Evolutionary conservation across 208 protist genomes (phyloP), one percentile per base, ranked within the genome.

Genomic region (Leishmania tarentolae): DNA sequence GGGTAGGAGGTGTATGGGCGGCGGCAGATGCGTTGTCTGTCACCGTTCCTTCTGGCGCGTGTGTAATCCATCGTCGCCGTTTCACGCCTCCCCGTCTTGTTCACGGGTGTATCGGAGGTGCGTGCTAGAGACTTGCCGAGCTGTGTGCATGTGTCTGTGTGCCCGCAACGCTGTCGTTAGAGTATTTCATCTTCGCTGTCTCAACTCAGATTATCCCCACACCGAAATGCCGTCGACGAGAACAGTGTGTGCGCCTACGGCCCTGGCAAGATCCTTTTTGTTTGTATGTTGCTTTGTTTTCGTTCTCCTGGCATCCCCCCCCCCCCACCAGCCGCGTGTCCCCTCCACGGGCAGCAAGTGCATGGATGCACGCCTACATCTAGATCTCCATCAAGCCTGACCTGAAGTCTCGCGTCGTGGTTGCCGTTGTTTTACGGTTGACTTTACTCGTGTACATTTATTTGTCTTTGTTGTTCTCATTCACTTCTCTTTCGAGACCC

Each of bases 361-460:
- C 69, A 53, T 28, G 9, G 8, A 72, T 31, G n/a, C 42, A 52
- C 28, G 24, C 44, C 44, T 50, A 35, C 37, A 52, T 50, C 24
- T 3, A 21, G 42, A 73, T 24, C 69, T 73, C n/a, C 37, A 52
- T 31, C 3, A 24, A 73, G 44, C 28, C 24, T 37, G 21, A 53
- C 4, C 44, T 11, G 28, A 15, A 17, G 69, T 73, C 17, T 35
- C 44, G 11, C 11, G 42, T 46, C 79, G 31, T 46, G 15, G 56
- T 56, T 71, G 59, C 1, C 37, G 28, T 80, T 11, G 66, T 76
- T 46, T 3, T 56, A 24, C 65, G 19, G 70, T 13, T 80, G 69
- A 31, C 76, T 79, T 19, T 68, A 40, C 66, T 75, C 17, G 15
- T 87, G 37, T 84, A 65, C 46, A 75, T 69, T 87, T 80, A 44